Percentiles rank a stretch among this genome's conserved stretches.
Evolutionary conservation across 2,329 filamentous ascomycete species (phyloP).

Genomic region (Trichoderma arundinaceum): DNA sequence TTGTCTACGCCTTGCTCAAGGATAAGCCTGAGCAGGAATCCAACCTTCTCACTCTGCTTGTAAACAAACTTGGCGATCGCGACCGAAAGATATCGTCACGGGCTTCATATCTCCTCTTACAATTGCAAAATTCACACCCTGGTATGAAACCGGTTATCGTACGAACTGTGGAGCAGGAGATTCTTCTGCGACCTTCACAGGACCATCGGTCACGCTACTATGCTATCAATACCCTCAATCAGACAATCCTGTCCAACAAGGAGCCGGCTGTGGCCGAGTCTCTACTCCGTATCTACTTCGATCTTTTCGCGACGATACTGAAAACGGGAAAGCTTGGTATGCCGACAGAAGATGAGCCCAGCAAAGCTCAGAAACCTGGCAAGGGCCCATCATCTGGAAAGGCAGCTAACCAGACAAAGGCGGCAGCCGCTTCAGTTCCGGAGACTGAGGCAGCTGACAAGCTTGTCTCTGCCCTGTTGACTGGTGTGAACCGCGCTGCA

Average conservation of each 20-base stretch:
- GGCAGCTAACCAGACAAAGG: conserved; percentile 38
- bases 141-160: conserved; percentile 93
- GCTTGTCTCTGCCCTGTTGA: conserved; percentile 86
- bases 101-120: conserved; percentile 90
- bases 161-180: conserved; percentile 81
- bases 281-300: conserved; percentile 90
- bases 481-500: conserved; percentile 93
- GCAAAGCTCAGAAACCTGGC: conserved; percentile 38
- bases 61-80: conserved; percentile 96
- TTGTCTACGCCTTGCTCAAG: conserved; percentile 87
- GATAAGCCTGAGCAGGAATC: conserved; percentile 98
- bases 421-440: conserved; percentile 51
- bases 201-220: conserved; percentile 91
- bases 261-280: conserved; percentile 82
- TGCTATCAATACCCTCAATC: conserved; percentile 94
- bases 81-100: conserved; percentile 95
- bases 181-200: conserved; percentile 86
- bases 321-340: conserved; percentile 60
- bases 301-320: conserved; percentile 80
- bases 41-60: conserved; percentile 85
- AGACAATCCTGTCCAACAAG: conserved; percentile 86
- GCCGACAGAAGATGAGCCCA: conserved; percentile 54
- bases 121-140: conserved; percentile 86
- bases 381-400: conserved; percentile 11
- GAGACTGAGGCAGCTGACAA: conserved; percentile 79